Evolutionary conservation across 2,329 filamentous ascomycete species (phyloP), one percentile per base, ranked within the genome.

Genomic region (Phaeoacremonium minimum): DNA sequence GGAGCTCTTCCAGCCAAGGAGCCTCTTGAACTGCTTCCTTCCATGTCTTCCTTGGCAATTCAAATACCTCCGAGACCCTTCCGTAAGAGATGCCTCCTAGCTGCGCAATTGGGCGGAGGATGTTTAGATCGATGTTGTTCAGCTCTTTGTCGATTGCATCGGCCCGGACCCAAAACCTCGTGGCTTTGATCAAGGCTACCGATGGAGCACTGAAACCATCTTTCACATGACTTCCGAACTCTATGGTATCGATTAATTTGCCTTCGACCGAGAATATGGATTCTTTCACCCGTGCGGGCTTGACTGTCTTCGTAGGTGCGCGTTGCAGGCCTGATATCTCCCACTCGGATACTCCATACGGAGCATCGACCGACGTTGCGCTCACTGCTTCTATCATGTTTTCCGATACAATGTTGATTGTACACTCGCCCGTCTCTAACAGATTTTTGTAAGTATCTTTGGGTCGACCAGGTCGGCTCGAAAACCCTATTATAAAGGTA

Each of bases 361-460:
- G 77, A 0, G 73, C 64, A 49, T 81, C 78, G 42, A 81, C 71
- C 2, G 67, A 66, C 6, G 70, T 71, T n/a, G 69, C 68, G 44
- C 82, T 82, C 5, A 75, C 76, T 2, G 78, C 77, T 53, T 82
- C 77, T 39, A 81, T 55, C 42, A 71, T 80, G 45, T 80, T 71
- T 55, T 81, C 77, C 4, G 67, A 73, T 42, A 82, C 74, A 40
- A 81, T 80, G 49, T 80, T 82, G 54, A 82, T 73, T 18, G 66
- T 64, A 39, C 76, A 80, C 51, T 83, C 77, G 14, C 65, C 61
- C 0, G 70, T 73, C 19, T 77, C 75, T 3, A 66, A 38, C 26
- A 83, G 56, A 43, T 83, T 83, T 39, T 58, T 61, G 32, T 80
- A 49, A 11, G 70, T 73, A 48, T 83, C 79, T 49, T 83, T 83